These are phyloP conservation scores for Zanthoxylum bungeanum DNA, from an alignment of 345 rosid species.

Conservation along the genomic window DNA sequence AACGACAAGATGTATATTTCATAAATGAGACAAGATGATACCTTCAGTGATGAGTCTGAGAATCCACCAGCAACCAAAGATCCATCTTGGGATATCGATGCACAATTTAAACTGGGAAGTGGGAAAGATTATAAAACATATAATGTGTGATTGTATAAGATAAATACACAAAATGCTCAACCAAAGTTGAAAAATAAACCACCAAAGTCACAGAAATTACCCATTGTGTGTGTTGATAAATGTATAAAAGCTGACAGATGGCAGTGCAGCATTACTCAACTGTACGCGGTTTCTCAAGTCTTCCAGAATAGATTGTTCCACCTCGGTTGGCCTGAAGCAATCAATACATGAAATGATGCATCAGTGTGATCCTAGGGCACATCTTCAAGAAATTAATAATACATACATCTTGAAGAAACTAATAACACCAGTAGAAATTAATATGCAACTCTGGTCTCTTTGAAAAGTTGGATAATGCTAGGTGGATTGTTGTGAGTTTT, in stretches of 20 bases:
- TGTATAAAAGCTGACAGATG: conserved; percentile 94
- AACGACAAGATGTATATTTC: background rate
- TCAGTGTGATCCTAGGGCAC: background rate
- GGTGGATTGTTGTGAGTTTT: background rate
- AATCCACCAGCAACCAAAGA: conserved; percentile 96
- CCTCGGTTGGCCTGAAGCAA: conserved; percentile 69
- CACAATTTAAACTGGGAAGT: conserved; percentile 71
- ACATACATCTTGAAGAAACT: background rate
- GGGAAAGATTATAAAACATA: conserved; percentile 14
- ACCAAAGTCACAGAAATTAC: conserved; percentile 37
- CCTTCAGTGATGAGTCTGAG: conserved; percentile 97
- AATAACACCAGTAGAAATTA: background rate
- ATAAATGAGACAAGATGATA: conserved; percentile 17
- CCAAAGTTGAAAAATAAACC: conserved; percentile 10
- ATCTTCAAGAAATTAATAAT: background rate
- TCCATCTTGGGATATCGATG: conserved; percentile 96
- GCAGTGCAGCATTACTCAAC: conserved; percentile 71
- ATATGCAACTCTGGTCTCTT: background rate
- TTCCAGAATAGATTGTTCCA: conserved; percentile 90
- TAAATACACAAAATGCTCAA: conserved; percentile 2
- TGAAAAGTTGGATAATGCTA: background rate
- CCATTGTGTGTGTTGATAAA: conserved; percentile 87
- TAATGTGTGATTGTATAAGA: conserved; percentile 11
- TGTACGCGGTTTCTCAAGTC: conserved; percentile 95
- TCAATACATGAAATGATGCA: background rate